A percentile compares a stretch with the other conserved stretches of the same genome.
phyloP scores from a whole-genome alignment of 2,329 filamentous ascomycete species.

The Ophiostoma sp. region DNA sequence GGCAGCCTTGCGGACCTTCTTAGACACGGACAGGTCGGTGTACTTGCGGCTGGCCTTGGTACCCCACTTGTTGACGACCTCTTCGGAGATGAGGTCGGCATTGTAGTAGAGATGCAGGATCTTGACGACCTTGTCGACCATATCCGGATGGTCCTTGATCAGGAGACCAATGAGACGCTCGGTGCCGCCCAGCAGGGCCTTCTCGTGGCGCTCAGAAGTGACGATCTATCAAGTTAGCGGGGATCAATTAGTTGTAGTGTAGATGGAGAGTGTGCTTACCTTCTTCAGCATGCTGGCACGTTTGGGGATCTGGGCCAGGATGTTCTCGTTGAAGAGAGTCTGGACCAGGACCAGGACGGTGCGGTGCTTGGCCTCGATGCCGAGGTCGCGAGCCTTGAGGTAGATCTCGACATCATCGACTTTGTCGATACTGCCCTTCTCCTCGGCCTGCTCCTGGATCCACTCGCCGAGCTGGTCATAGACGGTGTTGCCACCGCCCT shows the following conservation, averaged over 20 bases:
- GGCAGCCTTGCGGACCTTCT: constrained; percentile 93
- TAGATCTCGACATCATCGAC: constrained; percentile 90
- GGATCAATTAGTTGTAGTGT: not conserved
- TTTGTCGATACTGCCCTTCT: constrained; percentile 72
- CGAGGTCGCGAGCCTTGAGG: constrained; percentile 93
- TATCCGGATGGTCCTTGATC: constrained; percentile 74
- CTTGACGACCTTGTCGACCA: constrained; percentile 74
- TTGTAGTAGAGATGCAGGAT: constrained; percentile 90
- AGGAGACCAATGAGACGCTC: constrained; percentile 80
- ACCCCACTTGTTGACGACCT: constrained; percentile 87
- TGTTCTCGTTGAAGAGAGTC: constrained; percentile 89
- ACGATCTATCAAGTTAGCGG: constrained; percentile 57
- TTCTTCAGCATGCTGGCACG: constrained; percentile 88
- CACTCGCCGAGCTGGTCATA: constrained; percentile 94
- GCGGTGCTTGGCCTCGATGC: constrained; percentile 92
- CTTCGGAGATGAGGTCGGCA: constrained; percentile 84
- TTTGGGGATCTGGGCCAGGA: constrained; percentile 80
- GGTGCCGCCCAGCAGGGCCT: constrained; percentile 89
- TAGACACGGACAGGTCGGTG: constrained; percentile 82
- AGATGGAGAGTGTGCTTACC: constrained; percentile 47
- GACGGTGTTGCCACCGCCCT: constrained; percentile 69
- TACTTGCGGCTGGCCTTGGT: constrained; percentile 98
- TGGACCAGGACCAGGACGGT: constrained; percentile 89
- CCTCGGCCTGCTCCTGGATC: constrained; percentile 73
- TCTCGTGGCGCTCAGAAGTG: constrained; percentile 90